Evolutionary conservation across 2,329 filamentous ascomycete species (phyloP), one percentile per base, ranked within the genome.

Genomic region (Pseudocercospora musae): DNA sequence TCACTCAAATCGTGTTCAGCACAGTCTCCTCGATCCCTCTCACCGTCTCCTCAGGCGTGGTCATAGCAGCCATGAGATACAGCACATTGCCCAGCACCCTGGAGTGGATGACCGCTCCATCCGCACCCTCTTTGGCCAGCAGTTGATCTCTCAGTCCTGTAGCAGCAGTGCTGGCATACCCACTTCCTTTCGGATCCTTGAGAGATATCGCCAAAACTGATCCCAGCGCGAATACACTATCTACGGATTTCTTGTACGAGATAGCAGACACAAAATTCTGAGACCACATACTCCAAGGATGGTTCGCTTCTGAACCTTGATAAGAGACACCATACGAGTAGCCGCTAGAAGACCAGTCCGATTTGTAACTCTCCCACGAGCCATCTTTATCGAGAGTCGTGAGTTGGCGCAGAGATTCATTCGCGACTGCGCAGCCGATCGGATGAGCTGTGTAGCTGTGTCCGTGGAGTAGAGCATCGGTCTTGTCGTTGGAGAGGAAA

Each of bases 381-480:
- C 84, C 84, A 0, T 73, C 70, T 0, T 69, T 68, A 2, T 90
- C 85, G 79, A 92, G 84, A 0, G 76, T 70, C 49, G 79, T 74
- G 81, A 94, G 85, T 42, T 81, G 80, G 8, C 76, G 73, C 8
- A 96, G 73, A 0, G 86, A 87, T 56, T 86, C 84, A n/a, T 89
- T 80, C 0, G 89, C 92, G 0, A 96, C 90, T 49, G 89, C 85
- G 69, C 91, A 96, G 0, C 91, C 92, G 1, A 95, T 84, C 0
- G 92, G 84, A 74, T 96, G 91, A 0, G 91, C 91, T 0, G 91
- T 96, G 76, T 96, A 96, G 74, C 90, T 94, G 73, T 96, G 91
- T 0, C 91, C 91, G 69, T 96, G 92, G 3, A 96, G 79, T 4
- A 96, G 77, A 0, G 91, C 91, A 68, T 94, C 90, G 0, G 85